Conservation (phyloP, 768 basidiomycete genomes). For the Mycena maculata region DNA sequence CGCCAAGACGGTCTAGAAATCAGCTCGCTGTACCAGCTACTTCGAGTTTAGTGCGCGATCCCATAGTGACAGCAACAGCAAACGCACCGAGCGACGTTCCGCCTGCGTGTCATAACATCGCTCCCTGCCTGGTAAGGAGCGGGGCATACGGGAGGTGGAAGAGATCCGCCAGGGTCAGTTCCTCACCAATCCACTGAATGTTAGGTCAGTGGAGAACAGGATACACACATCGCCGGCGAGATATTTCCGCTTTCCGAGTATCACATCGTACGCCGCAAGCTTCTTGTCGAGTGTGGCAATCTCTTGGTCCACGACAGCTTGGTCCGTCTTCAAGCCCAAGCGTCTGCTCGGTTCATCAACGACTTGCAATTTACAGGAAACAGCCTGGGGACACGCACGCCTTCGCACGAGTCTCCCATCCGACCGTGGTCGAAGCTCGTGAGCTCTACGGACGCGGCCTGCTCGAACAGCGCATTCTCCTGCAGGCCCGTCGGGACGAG, state of each 20-base stretch:
- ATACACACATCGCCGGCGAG: conserved; percentile 53
- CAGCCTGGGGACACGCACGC: background rate
- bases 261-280: conserved; percentile 54
- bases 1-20: conserved; percentile 1
- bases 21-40: conserved; percentile 3
- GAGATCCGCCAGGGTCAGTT: background rate
- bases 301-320: conserved; percentile 36
- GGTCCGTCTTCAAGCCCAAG: conserved; percentile 38
- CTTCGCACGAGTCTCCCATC: background rate
- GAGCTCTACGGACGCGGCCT: conserved; percentile 20
- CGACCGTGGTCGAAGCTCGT: conserved; percentile 5
- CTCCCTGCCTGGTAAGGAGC: conserved; percentile 1
- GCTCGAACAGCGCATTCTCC: conserved; percentile 43
- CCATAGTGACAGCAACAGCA: background rate
- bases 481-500: conserved; percentile 49
- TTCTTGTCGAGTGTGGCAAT: conserved; percentile 41
- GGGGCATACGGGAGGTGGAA: conserved; percentile 54
- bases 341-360: no score
- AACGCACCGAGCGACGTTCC: background rate
- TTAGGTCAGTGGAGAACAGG: background rate
- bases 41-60: no score
- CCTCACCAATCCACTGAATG: background rate
- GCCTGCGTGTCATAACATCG: conserved; percentile 5
- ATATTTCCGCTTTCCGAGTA: conserved; percentile 55
- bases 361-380: background rate